Conservation (phyloP, 352 stramenopile genomes). For the Pythium brassicae region DNA sequence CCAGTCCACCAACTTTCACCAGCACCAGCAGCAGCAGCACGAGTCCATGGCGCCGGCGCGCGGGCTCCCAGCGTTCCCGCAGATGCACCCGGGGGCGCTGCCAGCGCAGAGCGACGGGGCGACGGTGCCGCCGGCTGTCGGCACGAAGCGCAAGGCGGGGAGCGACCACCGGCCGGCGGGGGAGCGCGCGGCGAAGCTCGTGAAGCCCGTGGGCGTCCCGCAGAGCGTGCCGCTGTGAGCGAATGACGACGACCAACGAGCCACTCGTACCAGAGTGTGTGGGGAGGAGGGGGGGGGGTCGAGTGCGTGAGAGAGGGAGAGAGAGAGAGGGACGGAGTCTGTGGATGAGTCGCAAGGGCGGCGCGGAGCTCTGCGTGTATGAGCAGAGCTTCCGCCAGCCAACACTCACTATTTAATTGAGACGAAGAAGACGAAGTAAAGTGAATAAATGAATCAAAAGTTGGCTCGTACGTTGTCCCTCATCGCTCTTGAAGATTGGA, state of each 20-base stretch:
- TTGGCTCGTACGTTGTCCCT: no score
- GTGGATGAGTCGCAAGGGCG: slow-evolving; percentile 5
- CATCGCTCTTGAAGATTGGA: no score
- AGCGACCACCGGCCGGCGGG: slow-evolving; percentile 13
- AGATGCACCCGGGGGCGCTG: slow-evolving; percentile 35
- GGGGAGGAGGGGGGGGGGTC: no score
- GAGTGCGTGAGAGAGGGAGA: no score
- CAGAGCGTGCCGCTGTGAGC: slow-evolving; percentile 3
- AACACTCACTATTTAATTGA: slow-evolving; percentile 2
- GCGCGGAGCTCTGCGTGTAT: no score
- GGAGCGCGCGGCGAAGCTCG: slow-evolving; percentile 17
- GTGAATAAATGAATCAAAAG: no score
- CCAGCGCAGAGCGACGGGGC: slow-evolving; percentile 14
- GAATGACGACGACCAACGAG: not conserved
- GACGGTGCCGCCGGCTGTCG: slow-evolving; percentile 16
- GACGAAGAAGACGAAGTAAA: not conserved
- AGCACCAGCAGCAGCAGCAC: slow-evolving; percentile 15
- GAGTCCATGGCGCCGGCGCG: slow-evolving; percentile 16
- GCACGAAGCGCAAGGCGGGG: slow-evolving; percentile 44
- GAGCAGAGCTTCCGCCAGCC: not conserved
- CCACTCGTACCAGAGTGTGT: no score
- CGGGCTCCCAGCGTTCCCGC: slow-evolving; percentile 43
- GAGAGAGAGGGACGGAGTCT: no score
- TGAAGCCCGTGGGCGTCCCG: slow-evolving; percentile 16
- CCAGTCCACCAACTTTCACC: slow-evolving; percentile 16